A percentile compares a stretch with the other conserved stretches of the same genome.
Conservation (phyloP, 2,329 filamentous ascomycete genomes). For the Mariannaea elegans region DNA sequence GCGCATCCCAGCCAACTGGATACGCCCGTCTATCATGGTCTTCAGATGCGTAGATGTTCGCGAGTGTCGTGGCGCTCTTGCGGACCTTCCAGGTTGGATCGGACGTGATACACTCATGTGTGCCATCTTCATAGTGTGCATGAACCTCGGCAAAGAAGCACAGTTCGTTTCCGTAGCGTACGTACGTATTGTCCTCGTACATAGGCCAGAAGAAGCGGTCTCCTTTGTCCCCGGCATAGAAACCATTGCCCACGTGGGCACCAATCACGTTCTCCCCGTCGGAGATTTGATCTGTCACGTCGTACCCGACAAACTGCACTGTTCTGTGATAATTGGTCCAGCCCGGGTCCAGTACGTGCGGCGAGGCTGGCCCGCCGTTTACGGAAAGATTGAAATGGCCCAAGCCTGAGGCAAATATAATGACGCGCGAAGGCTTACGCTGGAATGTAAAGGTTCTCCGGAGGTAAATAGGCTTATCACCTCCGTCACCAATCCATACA, state of each 20-base stretch:
- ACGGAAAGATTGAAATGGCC: conserved; percentile 51
- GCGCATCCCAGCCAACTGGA: conserved; percentile 46
- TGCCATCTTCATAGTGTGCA: conserved; percentile 48
- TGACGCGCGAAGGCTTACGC: conserved; percentile 43
- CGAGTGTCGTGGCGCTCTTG: conserved; percentile 50
- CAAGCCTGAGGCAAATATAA: conserved; percentile 49
- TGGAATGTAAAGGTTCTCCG: conserved; percentile 44
- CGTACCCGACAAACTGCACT: conserved; percentile 54
- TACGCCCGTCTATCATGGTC: conserved; percentile 47
- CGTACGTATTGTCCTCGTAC: conserved; percentile 53
- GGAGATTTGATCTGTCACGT: conserved; percentile 47
- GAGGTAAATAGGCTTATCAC: conserved; percentile 52
- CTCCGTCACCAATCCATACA: conserved; percentile 51
- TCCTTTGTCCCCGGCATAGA: conserved; percentile 54
- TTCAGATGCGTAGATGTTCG: conserved; percentile 52
- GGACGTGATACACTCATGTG: conserved; percentile 46
- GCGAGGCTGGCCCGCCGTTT: conserved; percentile 46
- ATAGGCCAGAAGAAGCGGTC: conserved; percentile 54
- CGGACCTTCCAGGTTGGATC: conserved; percentile 49
- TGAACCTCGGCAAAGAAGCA: conserved; percentile 53
- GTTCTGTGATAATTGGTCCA: conserved; percentile 52
- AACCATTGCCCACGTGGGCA: conserved; percentile 53
- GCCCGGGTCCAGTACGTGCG: conserved; percentile 49
- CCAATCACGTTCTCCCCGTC: conserved; percentile 50
- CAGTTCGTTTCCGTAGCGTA: conserved; percentile 49